Evolutionary conservation across 2,329 filamentous ascomycete genomes (phyloP).

Genomic region (Trichophyton verrucosum): DNA sequence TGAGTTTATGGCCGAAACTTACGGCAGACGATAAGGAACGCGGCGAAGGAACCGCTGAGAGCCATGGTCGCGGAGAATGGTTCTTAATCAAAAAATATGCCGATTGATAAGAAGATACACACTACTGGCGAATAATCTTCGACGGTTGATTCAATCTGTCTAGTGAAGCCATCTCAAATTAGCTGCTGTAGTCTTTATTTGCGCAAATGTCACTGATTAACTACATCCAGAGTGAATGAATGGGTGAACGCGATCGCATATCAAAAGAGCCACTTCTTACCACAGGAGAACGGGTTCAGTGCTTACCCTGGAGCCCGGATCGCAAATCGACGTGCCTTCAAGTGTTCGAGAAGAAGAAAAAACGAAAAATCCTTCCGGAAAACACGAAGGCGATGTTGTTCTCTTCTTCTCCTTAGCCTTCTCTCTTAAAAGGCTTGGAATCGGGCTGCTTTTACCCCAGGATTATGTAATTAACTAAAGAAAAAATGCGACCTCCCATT

Average conservation of each 20-base stretch:
- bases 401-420: background rate
- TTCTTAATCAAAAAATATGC: background rate
- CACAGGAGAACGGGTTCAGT: background rate
- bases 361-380: background rate
- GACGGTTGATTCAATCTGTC: background rate
- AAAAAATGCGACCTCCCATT: background rate
- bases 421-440: background rate
- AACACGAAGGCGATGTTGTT: slow-evolving; percentile 1
- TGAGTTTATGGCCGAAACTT: slow-evolving; percentile 32
- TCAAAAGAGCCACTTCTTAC: background rate
- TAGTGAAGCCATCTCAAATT: background rate
- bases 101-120: background rate
- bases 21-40: slow-evolving; percentile 95
- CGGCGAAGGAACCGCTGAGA: slow-evolving; percentile 62
- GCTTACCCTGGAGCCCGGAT: background rate
- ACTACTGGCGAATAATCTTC: background rate
- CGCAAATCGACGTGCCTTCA: background rate
- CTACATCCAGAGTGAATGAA: background rate
- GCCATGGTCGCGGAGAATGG: slow-evolving; percentile 21
- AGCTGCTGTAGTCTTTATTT: background rate
- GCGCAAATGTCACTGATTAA: background rate
- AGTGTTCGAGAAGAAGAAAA: background rate
- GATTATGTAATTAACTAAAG: background rate
- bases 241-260: background rate
- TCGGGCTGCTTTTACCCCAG: background rate